Conservation (phyloP, 495 filamentous ascomycete species). For the Delitschia confertaspora region DNA sequence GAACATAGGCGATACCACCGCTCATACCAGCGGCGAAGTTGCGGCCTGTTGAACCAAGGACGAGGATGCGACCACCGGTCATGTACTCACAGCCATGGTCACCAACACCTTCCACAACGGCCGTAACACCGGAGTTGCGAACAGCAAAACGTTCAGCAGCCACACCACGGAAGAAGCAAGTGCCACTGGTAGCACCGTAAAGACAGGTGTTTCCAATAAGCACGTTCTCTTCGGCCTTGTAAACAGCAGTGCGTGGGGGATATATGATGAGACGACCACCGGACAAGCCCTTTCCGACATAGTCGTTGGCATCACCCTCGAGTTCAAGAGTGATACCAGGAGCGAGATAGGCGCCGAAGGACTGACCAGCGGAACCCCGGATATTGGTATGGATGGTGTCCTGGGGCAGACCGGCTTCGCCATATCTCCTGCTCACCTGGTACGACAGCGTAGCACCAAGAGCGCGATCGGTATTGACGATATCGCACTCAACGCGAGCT, state of each 20-base stretch:
- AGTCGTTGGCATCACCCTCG: slow-evolving; percentile 96
- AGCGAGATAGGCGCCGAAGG: slow-evolving; percentile 92
- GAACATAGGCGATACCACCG: slow-evolving; percentile 93
- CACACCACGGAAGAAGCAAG: slow-evolving; percentile 95
- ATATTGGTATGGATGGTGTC: slow-evolving; percentile 97
- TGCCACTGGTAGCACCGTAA: slow-evolving; percentile 89
- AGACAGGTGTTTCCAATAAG: slow-evolving; percentile 95
- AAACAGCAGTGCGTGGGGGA: slow-evolving; percentile 84
- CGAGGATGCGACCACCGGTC: slow-evolving; percentile 90
- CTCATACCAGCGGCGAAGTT: slow-evolving; percentile 99
- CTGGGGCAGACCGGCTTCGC: slow-evolving; percentile 80
- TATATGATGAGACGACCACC: slow-evolving; percentile 95
- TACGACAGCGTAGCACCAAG: slow-evolving; percentile 95
- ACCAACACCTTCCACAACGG: slow-evolving; percentile 94
- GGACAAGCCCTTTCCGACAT: slow-evolving; percentile 95
- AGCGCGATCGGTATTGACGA: slow-evolving; percentile 95
- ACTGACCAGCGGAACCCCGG: slow-evolving; percentile 97
- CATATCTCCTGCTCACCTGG: slow-evolving; percentile 87
- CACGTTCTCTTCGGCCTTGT: slow-evolving; percentile 97
- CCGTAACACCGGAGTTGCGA: slow-evolving; percentile 93
- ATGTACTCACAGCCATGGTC: slow-evolving; percentile 99
- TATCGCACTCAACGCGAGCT: slow-evolving; percentile 91
- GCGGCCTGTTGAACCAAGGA: slow-evolving; percentile 88
- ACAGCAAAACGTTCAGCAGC: slow-evolving; percentile 97
- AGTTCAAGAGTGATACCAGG: slow-evolving; percentile 94